phyloP scores from a whole-genome alignment of 2,329 filamentous ascomycete genomes.

The Claviceps digitariae region DNA sequence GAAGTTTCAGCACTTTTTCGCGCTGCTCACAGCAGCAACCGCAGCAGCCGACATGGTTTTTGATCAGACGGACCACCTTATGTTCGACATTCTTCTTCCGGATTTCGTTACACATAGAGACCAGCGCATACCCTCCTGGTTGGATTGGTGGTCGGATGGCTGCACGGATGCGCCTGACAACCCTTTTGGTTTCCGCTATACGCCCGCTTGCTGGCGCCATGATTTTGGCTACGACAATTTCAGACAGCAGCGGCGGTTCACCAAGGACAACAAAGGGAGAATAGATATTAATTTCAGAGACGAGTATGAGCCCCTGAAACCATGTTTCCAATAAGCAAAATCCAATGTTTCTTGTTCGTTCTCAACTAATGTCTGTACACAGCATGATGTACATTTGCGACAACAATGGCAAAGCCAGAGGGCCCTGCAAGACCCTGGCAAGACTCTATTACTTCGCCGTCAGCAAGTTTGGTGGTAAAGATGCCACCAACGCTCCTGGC shows the following conservation, averaged over 20 bases:
- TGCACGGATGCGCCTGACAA: conserved; percentile 30
- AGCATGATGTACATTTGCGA: neutral
- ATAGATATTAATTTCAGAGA: conserved; percentile 34
- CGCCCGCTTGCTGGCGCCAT: conserved; percentile 35
- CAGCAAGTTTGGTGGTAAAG: neutral
- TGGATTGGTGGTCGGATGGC: conserved; percentile 29
- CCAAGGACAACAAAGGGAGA: conserved; percentile 18
- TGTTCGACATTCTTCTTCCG: too few species aligned
- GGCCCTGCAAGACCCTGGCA: neutral
- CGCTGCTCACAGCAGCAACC: neutral
- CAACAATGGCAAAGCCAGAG: fast-evolving
- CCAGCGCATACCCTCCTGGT: too few species aligned
- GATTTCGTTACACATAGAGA: too few species aligned
- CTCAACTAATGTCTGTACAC: neutral
- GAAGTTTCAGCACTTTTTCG: neutral
- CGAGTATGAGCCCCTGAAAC: conserved; percentile 21
- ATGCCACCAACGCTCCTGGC: neutral
- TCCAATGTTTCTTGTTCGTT: conserved; percentile 6
- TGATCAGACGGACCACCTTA: too few species aligned
- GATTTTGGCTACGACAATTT: conserved; percentile 43
- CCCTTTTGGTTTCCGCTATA: conserved; percentile 28
- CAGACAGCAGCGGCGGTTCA: conserved; percentile 27
- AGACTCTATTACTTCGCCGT: neutral
- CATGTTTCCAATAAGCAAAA: too few species aligned
- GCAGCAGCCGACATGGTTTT: neutral